These are phyloP conservation scores for Trypanosoma caninum DNA, from an alignment of 208 protist genomes.

Conservation along the genomic window DNA sequence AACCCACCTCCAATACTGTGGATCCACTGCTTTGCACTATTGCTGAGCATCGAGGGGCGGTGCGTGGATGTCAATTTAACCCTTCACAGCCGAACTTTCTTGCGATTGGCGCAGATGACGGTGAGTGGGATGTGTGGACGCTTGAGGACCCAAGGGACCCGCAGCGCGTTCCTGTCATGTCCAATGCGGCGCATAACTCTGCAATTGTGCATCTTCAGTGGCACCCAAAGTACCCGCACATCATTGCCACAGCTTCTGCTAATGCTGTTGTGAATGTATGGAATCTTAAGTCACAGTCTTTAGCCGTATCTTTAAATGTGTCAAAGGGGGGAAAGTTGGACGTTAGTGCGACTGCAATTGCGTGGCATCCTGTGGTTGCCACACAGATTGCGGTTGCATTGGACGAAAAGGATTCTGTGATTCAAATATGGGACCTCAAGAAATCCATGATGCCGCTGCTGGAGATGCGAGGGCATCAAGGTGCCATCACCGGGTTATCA, in stretches of 20 bases:
- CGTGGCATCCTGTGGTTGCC: conserved; percentile 94
- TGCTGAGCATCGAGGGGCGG: conserved; percentile 74
- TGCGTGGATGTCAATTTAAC: conserved; percentile 94
- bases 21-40: conserved; percentile 73
- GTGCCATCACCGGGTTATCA: conserved; percentile 90
- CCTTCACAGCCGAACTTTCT: conserved; percentile 82
- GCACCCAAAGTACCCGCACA: conserved; percentile 87
- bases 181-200: conserved; percentile 36
- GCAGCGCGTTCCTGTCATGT: conserved; percentile 61
- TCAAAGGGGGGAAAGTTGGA: conserved; percentile 50
- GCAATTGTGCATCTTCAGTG: conserved; percentile 70
- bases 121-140: conserved; percentile 89
- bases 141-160: conserved; percentile 70
- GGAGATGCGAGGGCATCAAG: conserved; percentile 75
- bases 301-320: conserved; percentile 88
- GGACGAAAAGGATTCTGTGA: conserved; percentile 88
- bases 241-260: conserved; percentile 91
- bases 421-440: conserved; percentile 97
- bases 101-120: conserved; percentile 62
- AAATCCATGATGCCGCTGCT: conserved; percentile 87
- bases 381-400: conserved; percentile 92
- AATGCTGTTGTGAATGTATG: conserved; percentile 91
- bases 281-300: conserved; percentile 91
- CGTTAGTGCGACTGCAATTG: conserved; percentile 70
- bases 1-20: conserved; percentile 18